Evolutionary conservation across 768 basidiomycete species (phyloP).

Genomic region (Boletus pseudo-olivaceus): DNA sequence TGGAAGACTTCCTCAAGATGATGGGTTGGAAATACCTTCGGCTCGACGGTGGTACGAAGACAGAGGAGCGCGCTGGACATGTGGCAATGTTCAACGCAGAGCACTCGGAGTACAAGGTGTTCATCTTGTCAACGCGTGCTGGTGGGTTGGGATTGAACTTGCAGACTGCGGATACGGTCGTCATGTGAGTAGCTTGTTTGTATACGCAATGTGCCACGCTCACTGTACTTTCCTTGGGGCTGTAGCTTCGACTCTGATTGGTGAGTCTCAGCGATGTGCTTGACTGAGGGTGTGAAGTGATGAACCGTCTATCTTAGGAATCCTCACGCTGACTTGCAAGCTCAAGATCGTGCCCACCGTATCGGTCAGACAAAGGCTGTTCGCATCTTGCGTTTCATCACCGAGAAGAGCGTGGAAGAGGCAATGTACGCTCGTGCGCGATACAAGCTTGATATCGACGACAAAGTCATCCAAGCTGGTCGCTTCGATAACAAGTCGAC

Average conservation of each 20-base stretch:
- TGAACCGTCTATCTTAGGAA: slow-evolving; percentile 53
- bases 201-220: slow-evolving; percentile 1
- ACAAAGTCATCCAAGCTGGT: slow-evolving; percentile 99
- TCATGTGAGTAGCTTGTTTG: slow-evolving; percentile 61
- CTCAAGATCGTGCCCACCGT: slow-evolving; percentile 99
- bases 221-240: slow-evolving; percentile 1
- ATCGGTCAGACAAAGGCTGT: slow-evolving; percentile 99
- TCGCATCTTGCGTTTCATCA: slow-evolving; percentile 93
- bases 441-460: slow-evolving; percentile 96
- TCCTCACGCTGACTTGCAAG: slow-evolving; percentile 98
- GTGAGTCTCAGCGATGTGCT: slow-evolving; percentile 24
- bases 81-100: slow-evolving; percentile 88
- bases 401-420: slow-evolving; percentile 97
- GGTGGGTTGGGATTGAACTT: slow-evolving; percentile 93
- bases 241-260: slow-evolving; percentile 77
- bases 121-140: slow-evolving; percentile 91
- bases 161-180: slow-evolving; percentile 94
- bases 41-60: slow-evolving; percentile 95
- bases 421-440: slow-evolving; percentile 94
- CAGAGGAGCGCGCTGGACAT: slow-evolving; percentile 87
- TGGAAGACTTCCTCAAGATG: slow-evolving; percentile 92
- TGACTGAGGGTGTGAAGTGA: not conserved
- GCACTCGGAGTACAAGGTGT: slow-evolving; percentile 82
- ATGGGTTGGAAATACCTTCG: slow-evolving; percentile 85
- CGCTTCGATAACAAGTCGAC: slow-evolving; percentile 99